Conservation (phyloP, 1,284 basidiomycete species). For the Exobasidium rhododendri region DNA sequence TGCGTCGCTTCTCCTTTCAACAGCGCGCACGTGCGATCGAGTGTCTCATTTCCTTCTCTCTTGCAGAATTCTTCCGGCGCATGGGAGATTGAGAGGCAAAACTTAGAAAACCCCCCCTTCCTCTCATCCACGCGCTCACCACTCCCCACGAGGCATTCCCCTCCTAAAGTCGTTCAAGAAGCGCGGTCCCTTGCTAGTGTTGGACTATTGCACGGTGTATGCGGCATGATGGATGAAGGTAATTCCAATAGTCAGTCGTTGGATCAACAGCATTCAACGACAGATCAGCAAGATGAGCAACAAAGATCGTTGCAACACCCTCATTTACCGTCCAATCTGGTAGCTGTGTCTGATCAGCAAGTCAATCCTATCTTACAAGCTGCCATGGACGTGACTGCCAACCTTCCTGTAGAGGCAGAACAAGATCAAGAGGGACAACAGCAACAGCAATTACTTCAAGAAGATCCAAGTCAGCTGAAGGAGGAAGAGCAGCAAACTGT, state of each 20-base stretch:
- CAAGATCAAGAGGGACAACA: background rate
- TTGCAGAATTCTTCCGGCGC: too few relatives aligned
- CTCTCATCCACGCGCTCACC: too few relatives aligned
- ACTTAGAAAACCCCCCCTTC: too few relatives aligned
- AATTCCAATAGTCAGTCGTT: background rate
- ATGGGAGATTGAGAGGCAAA: too few relatives aligned
- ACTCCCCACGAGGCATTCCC: too few relatives aligned
- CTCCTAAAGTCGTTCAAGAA: too few relatives aligned
- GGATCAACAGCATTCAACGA: background rate
- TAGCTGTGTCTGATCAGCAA: background rate
- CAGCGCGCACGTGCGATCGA: too few relatives aligned
- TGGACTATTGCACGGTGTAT: too few relatives aligned
- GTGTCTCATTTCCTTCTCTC: too few relatives aligned
- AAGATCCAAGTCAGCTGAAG: constrained; percentile 1
- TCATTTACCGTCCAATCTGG: background rate
- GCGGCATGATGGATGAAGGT: background rate
- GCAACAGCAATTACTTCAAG: too few relatives aligned
- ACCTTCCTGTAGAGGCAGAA: background rate
- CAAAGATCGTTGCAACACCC: background rate
- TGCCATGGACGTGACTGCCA: constrained; percentile 2
- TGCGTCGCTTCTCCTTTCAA: too few relatives aligned
- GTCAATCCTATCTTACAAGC: background rate
- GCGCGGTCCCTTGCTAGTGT: too few relatives aligned
- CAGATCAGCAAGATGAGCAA: background rate
- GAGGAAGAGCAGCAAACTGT: constrained; percentile 1